phyloP scores from a whole-genome alignment of 768 basidiomycete species.

The Psilocybe tampanensis region DNA sequence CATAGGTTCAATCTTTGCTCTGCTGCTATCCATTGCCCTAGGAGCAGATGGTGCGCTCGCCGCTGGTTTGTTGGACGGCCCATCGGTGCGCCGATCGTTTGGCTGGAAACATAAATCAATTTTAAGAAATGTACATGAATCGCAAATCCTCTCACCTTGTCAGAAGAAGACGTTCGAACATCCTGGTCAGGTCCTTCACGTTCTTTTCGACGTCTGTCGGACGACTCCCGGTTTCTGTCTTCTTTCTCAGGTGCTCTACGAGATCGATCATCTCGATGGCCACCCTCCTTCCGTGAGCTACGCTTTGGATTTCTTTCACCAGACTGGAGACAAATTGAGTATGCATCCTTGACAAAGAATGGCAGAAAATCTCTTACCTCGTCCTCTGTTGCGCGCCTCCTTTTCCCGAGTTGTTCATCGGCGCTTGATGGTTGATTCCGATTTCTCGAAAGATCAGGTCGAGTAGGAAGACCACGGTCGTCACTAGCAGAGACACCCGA shows the following conservation, averaged over 20 bases:
- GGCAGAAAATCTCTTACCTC: constrained; percentile 53
- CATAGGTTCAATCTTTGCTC: constrained; percentile 19
- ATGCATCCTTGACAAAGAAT: constrained; percentile 5
- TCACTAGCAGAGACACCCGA: constrained; percentile 38
- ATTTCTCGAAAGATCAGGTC: constrained; percentile 63
- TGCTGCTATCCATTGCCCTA: constrained; percentile 55
- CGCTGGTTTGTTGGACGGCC: constrained; percentile 50
- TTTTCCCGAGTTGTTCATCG: constrained; percentile 75
- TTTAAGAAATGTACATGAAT: neutral
- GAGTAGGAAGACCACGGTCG: constrained; percentile 56
- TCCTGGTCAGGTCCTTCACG: constrained; percentile 59
- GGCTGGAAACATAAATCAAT: constrained; percentile 32
- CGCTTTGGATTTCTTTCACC: constrained; percentile 78
- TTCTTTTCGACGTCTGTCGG: constrained; percentile 68
- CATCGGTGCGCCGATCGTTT: constrained; percentile 59
- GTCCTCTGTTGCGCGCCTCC: constrained; percentile 69
- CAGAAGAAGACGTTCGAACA: constrained; percentile 45
- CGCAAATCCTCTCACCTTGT: constrained; percentile 54
- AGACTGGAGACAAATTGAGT: constrained; percentile 34
- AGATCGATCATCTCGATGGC: constrained; percentile 73
- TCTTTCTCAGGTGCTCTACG: constrained; percentile 74
- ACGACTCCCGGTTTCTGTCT: constrained; percentile 62
- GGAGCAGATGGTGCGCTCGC: constrained; percentile 70
- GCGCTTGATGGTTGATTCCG: constrained; percentile 41
- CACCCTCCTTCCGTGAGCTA: constrained; percentile 70